Evolutionary conservation across 352 stramenopile species (phyloP).

Genomic region (Albugo laibachii): DNA sequence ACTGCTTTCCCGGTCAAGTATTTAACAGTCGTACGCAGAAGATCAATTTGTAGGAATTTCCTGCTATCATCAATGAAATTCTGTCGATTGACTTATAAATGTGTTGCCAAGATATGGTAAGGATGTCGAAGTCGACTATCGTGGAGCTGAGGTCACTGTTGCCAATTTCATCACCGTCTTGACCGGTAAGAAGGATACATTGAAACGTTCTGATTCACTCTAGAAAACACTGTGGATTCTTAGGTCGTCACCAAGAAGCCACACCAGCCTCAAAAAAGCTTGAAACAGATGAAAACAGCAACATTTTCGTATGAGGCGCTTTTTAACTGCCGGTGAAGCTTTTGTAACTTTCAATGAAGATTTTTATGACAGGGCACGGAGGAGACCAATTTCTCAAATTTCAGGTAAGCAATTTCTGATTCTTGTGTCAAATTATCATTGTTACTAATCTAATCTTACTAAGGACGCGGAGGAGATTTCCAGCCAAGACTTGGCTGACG

Average conservation of each 20-base stretch:
- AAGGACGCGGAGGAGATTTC: constrained; percentile 92
- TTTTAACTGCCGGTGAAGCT: too few species aligned
- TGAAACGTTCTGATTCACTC: neutral
- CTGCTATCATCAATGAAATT: neutral
- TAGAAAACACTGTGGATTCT: neutral
- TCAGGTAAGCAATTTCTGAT: constrained; percentile 27
- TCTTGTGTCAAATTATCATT: neutral
- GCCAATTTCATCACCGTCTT: constrained; percentile 93
- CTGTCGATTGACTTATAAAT: neutral
- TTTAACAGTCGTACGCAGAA: constrained; percentile 81
- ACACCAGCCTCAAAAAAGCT: constrained; percentile 78
- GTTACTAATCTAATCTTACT: neutral
- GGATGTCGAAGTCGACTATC: constrained; percentile 88
- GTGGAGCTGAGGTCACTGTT: constrained; percentile 90
- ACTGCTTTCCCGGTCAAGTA: constrained; percentile 79
- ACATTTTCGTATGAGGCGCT: constrained; percentile 32
- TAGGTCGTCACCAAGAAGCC: constrained; percentile 72
- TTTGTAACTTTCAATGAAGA: constrained; percentile 11
- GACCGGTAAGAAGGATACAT: constrained; percentile 20
- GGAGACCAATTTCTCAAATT: constrained; percentile 98
- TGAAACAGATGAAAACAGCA: constrained; percentile 78
- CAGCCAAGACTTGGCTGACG: constrained; percentile 83
- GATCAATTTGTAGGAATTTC: constrained; percentile 48
- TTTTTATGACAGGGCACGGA: constrained; percentile 89
- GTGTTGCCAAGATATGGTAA: constrained; percentile 48